phyloP scores from a whole-genome alignment of 306 rosid species.

The Nissolia schottii region DNA sequence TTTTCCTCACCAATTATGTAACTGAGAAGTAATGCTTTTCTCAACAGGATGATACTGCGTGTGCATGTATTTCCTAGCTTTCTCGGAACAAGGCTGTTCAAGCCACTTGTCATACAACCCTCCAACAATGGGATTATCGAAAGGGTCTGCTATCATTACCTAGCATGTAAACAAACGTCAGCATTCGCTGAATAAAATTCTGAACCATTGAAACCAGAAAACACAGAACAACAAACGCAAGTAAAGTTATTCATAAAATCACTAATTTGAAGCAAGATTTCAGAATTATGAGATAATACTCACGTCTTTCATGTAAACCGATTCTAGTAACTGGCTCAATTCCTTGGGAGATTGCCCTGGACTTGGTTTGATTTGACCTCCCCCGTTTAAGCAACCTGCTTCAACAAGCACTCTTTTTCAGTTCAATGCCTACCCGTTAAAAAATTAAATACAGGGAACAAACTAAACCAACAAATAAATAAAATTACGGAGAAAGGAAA shows the following conservation, averaged over 20 bases:
- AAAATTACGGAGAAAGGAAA: neutral
- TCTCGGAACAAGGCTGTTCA: constrained; percentile 82
- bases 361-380: constrained; percentile 88
- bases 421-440: constrained; percentile 2
- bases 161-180: constrained; percentile 21
- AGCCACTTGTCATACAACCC: constrained; percentile 79
- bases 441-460: neutral
- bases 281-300: too few species aligned
- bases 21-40: constrained; percentile 87
- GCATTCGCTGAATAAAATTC: constrained; percentile 2
- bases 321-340: constrained; percentile 64
- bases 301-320: constrained; percentile 69
- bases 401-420: constrained; percentile 7
- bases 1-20: constrained; percentile 71
- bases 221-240: neutral
- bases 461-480: neutral
- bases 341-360: constrained; percentile 71
- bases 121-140: constrained; percentile 54
- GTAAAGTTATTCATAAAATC: neutral
- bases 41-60: constrained; percentile 78
- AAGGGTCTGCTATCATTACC: constrained; percentile 65
- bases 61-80: constrained; percentile 70
- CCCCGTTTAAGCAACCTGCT: constrained; percentile 96
- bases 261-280: neutral
- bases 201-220: neutral